Evolutionary conservation across 2,329 filamentous ascomycete genomes (phyloP), one percentile per base, ranked within the genome.

Genomic region (Diaporthe helianthi): DNA sequence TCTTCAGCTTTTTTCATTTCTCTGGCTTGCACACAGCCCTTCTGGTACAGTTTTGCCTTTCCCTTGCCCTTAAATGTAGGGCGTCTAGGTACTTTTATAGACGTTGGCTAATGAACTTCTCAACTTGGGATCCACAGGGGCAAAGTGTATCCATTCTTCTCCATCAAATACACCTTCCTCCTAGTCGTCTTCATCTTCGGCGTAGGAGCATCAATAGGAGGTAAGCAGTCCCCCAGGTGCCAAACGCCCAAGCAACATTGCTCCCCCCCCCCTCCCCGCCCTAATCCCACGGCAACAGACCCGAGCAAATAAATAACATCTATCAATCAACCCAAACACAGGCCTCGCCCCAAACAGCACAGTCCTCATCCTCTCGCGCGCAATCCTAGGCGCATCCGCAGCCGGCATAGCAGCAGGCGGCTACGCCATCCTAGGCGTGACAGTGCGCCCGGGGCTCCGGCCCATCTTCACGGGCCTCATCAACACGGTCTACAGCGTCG

Each of bases 171-270:
- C n/a, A 67, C 64, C 33, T 67, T 54, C 29, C 74, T 84, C 2
- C 44, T 49, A 4, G 73, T 73, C 0, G 73, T 85, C 7, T 69
- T 76, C 8, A 72, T 83, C 8, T 83, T 85, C 51, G 82, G 83
- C 70, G 65, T 83, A 0, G 82, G 83, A 4, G 80, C 76, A 5
- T 67, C 83, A 3, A 76, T 85, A 24, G 84, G 83, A 63, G 67
- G 82, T 61, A 31, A 44, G 55, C 38, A 47, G 19, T 17, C 24
- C 26, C 26, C 1, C 31, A 22, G 24, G 0, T 26, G 6, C 19
- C 38, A 5, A 8, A n/a, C n/a, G n/a, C n/a, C n/a, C n/a, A n/a
- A n/a, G n/a, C n/a, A n/a, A n/a, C n/a, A n/a, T n/a, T n/a, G n/a
- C n/a, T n/a, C n/a, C n/a, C n/a, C n/a, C n/a, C n/a, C n/a, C n/a